Percentiles rank a stretch among this genome's conserved stretches.
Conservation (phyloP, 2,329 filamentous ascomycete genomes). For the Plenodomus lindquistii region DNA sequence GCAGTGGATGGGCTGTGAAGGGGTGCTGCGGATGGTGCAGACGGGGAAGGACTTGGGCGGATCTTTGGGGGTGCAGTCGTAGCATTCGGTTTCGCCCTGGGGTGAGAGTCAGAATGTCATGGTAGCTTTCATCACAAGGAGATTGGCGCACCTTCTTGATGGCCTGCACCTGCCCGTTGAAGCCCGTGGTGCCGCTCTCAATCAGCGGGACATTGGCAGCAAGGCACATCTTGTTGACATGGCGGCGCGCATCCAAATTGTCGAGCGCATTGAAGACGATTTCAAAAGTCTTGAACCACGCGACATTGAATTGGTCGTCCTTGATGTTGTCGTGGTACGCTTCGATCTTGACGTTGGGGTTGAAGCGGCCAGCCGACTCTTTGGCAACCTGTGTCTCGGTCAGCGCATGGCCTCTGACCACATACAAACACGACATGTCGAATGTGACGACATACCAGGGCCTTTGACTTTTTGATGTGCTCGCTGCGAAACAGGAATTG, state of each 20-base stretch:
- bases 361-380: conserved; percentile 87
- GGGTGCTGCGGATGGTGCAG: conserved; percentile 95
- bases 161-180: conserved; percentile 96
- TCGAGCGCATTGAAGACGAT: conserved; percentile 97
- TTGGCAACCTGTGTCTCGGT: conserved; percentile 72
- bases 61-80: conserved; percentile 90
- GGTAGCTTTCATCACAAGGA: neutral
- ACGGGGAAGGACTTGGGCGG: conserved; percentile 92
- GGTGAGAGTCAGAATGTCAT: conserved; percentile 1
- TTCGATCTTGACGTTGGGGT: conserved; percentile 81
- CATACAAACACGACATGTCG: neutral
- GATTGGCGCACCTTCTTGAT: conserved; percentile 70
- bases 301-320: conserved; percentile 79
- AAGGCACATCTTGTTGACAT: conserved; percentile 97
- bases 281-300: conserved; percentile 82
- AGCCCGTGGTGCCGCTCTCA: conserved; percentile 96
- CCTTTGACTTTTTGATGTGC: conserved; percentile 97
- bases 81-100: conserved; percentile 84
- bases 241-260: conserved; percentile 88
- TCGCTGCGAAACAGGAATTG: conserved; percentile 97
- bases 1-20: conserved; percentile 95
- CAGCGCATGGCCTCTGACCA: conserved; percentile 16
- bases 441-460: conserved; percentile 63
- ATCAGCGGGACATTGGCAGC: conserved; percentile 88
- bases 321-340: conserved; percentile 96